These are phyloP conservation scores for Rhizopus stolonifer DNA, from an alignment of 371 early-diverging fungal species.

Conservation along the genomic window DNA sequence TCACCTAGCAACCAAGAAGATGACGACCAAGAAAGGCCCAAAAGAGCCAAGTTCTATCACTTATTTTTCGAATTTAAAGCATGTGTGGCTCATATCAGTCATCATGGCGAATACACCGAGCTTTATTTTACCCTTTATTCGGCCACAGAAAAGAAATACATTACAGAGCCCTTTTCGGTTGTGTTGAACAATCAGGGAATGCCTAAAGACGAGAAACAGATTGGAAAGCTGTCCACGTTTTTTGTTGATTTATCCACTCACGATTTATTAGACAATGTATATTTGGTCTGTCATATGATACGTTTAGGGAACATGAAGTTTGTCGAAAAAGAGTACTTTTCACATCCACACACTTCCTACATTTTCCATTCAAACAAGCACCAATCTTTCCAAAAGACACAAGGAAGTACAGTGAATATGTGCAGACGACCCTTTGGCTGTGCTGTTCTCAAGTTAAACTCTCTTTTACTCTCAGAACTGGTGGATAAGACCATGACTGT, in stretches of 20 bases:
- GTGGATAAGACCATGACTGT: conserved; percentile 60
- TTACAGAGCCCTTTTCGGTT: conserved; percentile 68
- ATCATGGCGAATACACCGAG: conserved; percentile 63
- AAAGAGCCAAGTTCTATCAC: conserved; percentile 51
- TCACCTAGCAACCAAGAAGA: neutral
- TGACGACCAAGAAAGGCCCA: conserved; percentile 4
- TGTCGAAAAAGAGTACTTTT: conserved; percentile 43
- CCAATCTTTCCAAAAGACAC: conserved; percentile 6
- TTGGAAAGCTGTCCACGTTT: conserved; percentile 52
- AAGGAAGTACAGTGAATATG: conserved; percentile 3
- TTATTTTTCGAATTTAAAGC: conserved; percentile 63
- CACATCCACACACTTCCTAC: conserved; percentile 6
- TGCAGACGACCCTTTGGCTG: conserved; percentile 68
- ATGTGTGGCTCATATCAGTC: conserved; percentile 65
- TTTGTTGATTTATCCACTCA: conserved; percentile 59
- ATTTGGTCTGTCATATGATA: conserved; percentile 65
- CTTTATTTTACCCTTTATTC: conserved; percentile 68
- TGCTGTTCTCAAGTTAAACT: conserved; percentile 57
- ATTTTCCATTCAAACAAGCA: conserved; percentile 18
- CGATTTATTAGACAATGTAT: conserved; percentile 54
- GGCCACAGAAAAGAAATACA: conserved; percentile 38
- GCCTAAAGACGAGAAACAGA: conserved; percentile 55
- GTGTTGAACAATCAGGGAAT: conserved; percentile 56
- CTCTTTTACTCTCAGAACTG: conserved; percentile 23
- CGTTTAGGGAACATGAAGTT: conserved; percentile 65